Evolutionary conservation across 202 grass and related monocot genomes (phyloP), one percentile per base, ranked within the genome.

Genomic region (Sporobolus alterniflorus): DNA sequence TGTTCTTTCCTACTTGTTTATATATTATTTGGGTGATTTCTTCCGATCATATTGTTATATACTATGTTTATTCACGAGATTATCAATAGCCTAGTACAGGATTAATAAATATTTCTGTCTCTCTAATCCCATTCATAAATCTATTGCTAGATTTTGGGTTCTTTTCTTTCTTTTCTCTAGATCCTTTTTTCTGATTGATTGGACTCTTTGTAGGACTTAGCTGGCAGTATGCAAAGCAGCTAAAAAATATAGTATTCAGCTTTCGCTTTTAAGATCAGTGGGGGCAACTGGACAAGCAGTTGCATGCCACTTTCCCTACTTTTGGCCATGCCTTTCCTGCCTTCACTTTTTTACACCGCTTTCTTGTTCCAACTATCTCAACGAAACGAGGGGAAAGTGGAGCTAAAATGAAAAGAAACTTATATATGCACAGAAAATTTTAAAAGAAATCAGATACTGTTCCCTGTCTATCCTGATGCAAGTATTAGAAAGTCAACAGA

Each of bases 291-390:
- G 33, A 54, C 67, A 78, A 88, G 74, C 73, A 88, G 79, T 88
- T 88, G 85, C 82, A 69, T 69, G 86, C 83, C 78, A 69, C 77
- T 85, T 86, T 89, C 76, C 25, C 42, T 54, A 36, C 74, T 71
- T 76, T 76, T 51, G 63, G 75, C 61, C 62, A 54, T 72, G 69
- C 43, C 55, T n/a, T n/a, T n/a, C n/a, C 36, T 28, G 46, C 69
- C 74, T 74, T 63, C 71, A 73, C 79, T 82, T 90, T 90, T 83
- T 22, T n/a, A 67, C 83, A 83, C 79, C 88, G 73, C 75, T 82
- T 78, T 86, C 72, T 51, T 68, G 32, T 47, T 54, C 49, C 79
- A 69, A 90, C 82, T 81, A 86, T 83, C 72, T 51, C 78, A 82
- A 73, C 28, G 12, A 88, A 88, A 82, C 71, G 78, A 25, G 5